phyloP scores from a whole-genome alignment of 2,329 filamentous ascomycete genomes.

The Fusarium sp. region DNA sequence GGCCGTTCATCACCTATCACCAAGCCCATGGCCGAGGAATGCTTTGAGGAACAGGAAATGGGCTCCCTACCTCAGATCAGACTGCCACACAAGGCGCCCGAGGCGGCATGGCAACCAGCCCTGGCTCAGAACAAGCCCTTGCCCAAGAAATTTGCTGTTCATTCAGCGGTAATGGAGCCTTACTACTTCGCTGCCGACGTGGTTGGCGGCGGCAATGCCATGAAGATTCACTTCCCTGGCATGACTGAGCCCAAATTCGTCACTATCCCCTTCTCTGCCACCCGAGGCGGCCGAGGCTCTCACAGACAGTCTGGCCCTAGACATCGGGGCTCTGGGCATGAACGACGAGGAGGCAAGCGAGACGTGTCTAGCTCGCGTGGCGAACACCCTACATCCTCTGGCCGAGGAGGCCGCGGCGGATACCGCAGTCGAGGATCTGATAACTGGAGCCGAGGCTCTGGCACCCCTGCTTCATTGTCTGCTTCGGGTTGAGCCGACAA shows the following conservation, averaged over 20 bases:
- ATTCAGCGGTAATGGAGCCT: conserved; percentile 50
- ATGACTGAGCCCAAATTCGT: conserved; percentile 54
- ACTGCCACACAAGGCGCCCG: conserved; percentile 72
- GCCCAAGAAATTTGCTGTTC: conserved; percentile 62
- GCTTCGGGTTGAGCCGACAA: conserved; percentile 31
- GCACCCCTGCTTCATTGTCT: conserved; percentile 40
- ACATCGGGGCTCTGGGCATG: conserved; percentile 46
- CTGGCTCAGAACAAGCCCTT: conserved; percentile 65
- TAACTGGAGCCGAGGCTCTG: conserved; percentile 53
- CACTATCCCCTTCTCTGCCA: conserved; percentile 50
- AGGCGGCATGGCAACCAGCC: conserved; percentile 72
- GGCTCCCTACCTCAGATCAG: conserved; percentile 79
- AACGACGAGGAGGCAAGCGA: conserved; percentile 48
- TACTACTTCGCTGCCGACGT: conserved; percentile 50
- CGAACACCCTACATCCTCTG: conserved; percentile 39
- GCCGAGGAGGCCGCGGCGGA: conserved; percentile 53
- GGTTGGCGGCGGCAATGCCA: conserved; percentile 49
- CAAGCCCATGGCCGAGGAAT: conserved; percentile 80
- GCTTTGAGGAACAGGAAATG: conserved; percentile 85
- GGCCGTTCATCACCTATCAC: conserved; percentile 63
- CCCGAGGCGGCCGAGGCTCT: conserved; percentile 47
- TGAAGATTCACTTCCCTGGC: conserved; percentile 57
- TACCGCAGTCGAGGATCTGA: conserved; percentile 56
- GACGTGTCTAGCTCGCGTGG: conserved; percentile 47
- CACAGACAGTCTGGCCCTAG: conserved; percentile 44